These are phyloP conservation scores for Amauroascus niger DNA, from an alignment of 2,329 filamentous ascomycete species.

Conservation along the genomic window DNA sequence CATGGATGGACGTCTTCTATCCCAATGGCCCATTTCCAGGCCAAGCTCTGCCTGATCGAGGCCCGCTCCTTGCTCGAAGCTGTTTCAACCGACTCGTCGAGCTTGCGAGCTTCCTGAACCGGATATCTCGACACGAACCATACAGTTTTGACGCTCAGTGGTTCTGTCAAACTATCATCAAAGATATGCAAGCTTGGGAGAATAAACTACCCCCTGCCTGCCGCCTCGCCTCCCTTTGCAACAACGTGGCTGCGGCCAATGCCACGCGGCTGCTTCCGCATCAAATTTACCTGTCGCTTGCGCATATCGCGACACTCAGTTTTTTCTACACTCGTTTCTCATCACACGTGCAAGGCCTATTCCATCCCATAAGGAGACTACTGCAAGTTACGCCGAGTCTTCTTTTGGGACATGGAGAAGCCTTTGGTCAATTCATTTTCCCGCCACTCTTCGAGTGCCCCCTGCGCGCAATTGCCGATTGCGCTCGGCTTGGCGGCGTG, in stretches of 20 bases:
- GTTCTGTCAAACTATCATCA: slow-evolving; percentile 10
- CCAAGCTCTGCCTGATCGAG: slow-evolving; percentile 25
- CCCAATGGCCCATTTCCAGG: slow-evolving; percentile 25
- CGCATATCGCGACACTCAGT: slow-evolving; percentile 30
- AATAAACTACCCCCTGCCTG: slow-evolving; percentile 8
- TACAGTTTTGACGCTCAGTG: background rate
- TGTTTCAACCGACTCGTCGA: slow-evolving; percentile 45
- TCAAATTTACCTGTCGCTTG: slow-evolving; percentile 32
- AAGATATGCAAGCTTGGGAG: slow-evolving; percentile 13
- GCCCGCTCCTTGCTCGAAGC: slow-evolving; percentile 41
- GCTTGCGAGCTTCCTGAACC: slow-evolving; percentile 21
- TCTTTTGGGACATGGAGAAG: slow-evolving; percentile 30
- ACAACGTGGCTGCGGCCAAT: background rate
- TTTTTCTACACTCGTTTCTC: slow-evolving; percentile 30
- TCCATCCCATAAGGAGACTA: slow-evolving; percentile 31
- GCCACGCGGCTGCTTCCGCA: slow-evolving; percentile 27
- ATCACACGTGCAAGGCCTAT: slow-evolving; percentile 26
- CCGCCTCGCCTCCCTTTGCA: slow-evolving; percentile 6
- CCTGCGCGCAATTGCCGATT: slow-evolving; percentile 29
- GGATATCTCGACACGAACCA: slow-evolving; percentile 4
- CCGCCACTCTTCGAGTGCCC: slow-evolving; percentile 33
- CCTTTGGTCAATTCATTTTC: slow-evolving; percentile 30
- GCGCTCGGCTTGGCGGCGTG: background rate
- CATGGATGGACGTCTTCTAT: slow-evolving; percentile 49
- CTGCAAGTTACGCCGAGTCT: slow-evolving; percentile 30